Evolutionary conservation across 805 yeast genomes (phyloP).

Genomic region (Saccharomycopsis microspora): DNA sequence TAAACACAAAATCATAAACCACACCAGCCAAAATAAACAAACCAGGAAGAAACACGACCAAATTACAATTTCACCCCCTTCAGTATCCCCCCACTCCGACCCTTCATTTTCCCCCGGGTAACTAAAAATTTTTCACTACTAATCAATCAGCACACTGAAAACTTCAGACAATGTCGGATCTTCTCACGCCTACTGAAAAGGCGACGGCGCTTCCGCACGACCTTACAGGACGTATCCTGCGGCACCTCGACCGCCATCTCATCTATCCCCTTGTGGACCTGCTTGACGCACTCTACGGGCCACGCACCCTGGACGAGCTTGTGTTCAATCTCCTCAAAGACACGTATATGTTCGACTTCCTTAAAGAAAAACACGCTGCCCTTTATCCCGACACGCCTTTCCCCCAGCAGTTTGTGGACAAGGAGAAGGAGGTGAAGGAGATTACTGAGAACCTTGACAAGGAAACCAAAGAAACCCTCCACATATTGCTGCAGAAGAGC

Average conservation of each 20-base stretch:
- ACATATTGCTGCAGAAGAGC: constrained; percentile 35
- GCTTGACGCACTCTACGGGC: constrained; percentile 33
- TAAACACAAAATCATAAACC: no score
- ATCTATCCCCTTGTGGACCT: constrained; percentile 41
- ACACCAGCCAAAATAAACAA: no score
- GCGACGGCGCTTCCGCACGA: constrained; percentile 39
- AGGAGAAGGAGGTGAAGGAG: constrained; percentile 29
- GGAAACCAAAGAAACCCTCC: constrained; percentile 34
- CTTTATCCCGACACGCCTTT: constrained; percentile 29
- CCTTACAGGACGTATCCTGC: constrained; percentile 40
- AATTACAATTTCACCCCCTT: no score
- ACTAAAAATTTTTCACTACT: no score
- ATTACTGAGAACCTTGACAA: constrained; percentile 28
- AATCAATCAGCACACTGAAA: neutral
- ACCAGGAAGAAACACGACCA: no score
- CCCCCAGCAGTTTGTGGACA: constrained; percentile 31
- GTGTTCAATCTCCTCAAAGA: constrained; percentile 45
- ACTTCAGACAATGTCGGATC: constrained; percentile 12
- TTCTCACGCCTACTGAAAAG: constrained; percentile 23
- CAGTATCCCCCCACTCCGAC: no score
- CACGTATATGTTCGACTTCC: constrained; percentile 43
- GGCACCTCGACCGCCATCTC: constrained; percentile 53
- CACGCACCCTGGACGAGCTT: constrained; percentile 31
- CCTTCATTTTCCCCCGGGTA: no score
- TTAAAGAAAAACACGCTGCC: constrained; percentile 31